phyloP scores from a whole-genome alignment of 768 basidiomycete species.

The Phlebiopsis gigantea region DNA sequence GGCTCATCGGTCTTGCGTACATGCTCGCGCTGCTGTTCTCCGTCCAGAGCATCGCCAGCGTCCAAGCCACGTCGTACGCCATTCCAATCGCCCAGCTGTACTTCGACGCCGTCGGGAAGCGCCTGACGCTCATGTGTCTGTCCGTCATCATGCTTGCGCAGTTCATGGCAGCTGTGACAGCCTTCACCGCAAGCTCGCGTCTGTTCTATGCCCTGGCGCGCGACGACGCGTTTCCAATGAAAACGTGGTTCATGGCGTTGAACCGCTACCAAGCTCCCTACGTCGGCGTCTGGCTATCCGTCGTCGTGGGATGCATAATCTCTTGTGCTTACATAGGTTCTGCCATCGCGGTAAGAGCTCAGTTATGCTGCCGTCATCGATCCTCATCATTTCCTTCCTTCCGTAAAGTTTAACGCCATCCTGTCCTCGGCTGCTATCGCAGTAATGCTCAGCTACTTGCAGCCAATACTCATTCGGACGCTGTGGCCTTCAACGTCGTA shows the following conservation, averaged over 20 bases:
- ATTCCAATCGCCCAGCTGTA: constrained; percentile 58
- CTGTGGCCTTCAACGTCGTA: constrained; percentile 48
- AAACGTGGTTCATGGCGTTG: constrained; percentile 41
- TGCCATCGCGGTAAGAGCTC: constrained; percentile 38
- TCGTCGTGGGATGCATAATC: constrained; percentile 46
- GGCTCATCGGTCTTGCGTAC: constrained; percentile 51
- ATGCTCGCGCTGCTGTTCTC: constrained; percentile 56
- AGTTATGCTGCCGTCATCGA: background rate
- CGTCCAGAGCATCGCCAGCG: constrained; percentile 44
- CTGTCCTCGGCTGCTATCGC: constrained; percentile 51
- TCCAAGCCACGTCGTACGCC: constrained; percentile 47
- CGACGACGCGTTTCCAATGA: constrained; percentile 47
- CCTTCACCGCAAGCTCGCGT: constrained; percentile 53
- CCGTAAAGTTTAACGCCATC: constrained; percentile 50
- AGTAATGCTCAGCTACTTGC: constrained; percentile 53
- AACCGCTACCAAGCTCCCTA: constrained; percentile 51
- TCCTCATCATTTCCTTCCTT: background rate
- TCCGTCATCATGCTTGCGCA: constrained; percentile 44
- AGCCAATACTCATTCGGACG: constrained; percentile 52
- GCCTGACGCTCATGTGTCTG: constrained; percentile 45
- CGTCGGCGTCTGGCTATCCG: constrained; percentile 50
- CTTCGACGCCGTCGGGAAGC: constrained; percentile 45
- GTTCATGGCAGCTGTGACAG: constrained; percentile 51
- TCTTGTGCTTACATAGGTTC: constrained; percentile 58
- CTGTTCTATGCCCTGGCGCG: constrained; percentile 53